A percentile compares a stretch with the other conserved stretches of the same genome.
These are phyloP conservation scores for Exidia glandulosa DNA, from an alignment of 768 basidiomycete species.

Conservation along the genomic window DNA sequence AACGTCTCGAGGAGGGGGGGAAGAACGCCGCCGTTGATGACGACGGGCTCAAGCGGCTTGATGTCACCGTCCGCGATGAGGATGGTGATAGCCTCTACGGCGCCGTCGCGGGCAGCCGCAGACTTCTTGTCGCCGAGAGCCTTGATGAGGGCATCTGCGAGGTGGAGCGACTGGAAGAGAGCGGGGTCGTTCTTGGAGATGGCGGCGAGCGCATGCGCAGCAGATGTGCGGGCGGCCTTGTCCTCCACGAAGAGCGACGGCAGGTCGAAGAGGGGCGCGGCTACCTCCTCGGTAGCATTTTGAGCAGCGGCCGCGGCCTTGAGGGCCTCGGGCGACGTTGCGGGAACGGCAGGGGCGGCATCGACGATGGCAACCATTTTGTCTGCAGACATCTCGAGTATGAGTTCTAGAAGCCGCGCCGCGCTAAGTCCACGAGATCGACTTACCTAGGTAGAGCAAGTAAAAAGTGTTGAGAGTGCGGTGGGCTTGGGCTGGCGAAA, in stretches of 20 bases:
- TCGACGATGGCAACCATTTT: not conserved
- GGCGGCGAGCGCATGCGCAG: slow-evolving; percentile 58
- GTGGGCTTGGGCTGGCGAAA: not conserved
- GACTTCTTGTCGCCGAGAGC: slow-evolving; percentile 94
- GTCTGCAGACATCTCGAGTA: not conserved
- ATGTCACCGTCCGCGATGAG: slow-evolving; percentile 54
- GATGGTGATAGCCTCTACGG: slow-evolving; percentile 61
- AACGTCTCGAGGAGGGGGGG: slow-evolving; percentile 80
- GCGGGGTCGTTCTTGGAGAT: slow-evolving; percentile 72
- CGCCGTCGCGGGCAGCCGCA: slow-evolving; percentile 82
- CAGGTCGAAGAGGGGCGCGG: slow-evolving; percentile 37
- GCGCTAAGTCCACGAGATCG: too few species aligned
- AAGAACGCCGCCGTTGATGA: slow-evolving; percentile 80
- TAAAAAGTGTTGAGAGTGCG: not conserved
- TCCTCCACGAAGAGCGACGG: slow-evolving; percentile 73
- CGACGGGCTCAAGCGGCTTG: slow-evolving; percentile 78
- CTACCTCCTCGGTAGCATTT: not conserved
- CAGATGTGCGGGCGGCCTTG: slow-evolving; percentile 67
- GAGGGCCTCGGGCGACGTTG: not conserved
- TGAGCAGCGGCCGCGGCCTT: not conserved
- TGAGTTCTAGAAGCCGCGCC: not conserved
- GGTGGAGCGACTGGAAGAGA: slow-evolving; percentile 57
- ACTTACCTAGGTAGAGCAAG: not conserved
- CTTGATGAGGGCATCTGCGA: slow-evolving; percentile 65
- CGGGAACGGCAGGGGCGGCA: not conserved